Conservation (phyloP, 1,284 basidiomycete species). For the Tilletia indica region DNA sequence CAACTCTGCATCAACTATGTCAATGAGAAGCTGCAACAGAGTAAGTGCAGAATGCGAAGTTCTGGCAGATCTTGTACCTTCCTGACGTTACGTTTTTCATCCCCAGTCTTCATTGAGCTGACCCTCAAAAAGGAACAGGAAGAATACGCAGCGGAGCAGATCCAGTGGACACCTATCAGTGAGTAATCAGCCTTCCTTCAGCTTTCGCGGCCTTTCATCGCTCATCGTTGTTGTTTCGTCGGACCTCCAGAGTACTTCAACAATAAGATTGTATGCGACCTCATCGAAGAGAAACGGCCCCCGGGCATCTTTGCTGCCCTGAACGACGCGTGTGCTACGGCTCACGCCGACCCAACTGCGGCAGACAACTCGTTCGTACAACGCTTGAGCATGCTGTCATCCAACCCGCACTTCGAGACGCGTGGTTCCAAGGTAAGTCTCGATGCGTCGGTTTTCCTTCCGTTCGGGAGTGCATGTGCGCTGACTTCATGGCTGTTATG, state of each 20-base stretch:
- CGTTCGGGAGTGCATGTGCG: not conserved
- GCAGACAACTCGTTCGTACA: constrained; percentile 98
- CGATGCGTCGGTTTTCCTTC: not conserved
- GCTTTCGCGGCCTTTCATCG: not conserved
- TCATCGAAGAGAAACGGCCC: constrained; percentile 93
- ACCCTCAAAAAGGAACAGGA: constrained; percentile 99
- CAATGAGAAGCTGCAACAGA: constrained; percentile 94
- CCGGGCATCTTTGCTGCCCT: constrained; percentile 97
- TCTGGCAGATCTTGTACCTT: no score
- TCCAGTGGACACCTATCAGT: constrained; percentile 97
- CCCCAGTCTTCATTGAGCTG: constrained; percentile 83
- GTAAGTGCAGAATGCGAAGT: not conserved
- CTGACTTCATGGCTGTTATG: not conserved
- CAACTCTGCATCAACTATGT: constrained; percentile 99
- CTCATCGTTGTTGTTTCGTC: not conserved
- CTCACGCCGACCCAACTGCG: constrained; percentile 92
- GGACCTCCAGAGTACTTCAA: constrained; percentile 44
- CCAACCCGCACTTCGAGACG: constrained; percentile 72
- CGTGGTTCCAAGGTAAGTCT: constrained; percentile 38
- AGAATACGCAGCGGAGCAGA: constrained; percentile 96
- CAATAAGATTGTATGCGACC: constrained; percentile 81
- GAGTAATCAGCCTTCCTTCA: constrained; percentile 52
- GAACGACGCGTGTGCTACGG: constrained; percentile 97
- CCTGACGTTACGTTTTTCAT: no score
- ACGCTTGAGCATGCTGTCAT: constrained; percentile 66